Evolutionary conservation across 257 asterid species (phyloP).

Genomic region (Rhazya stricta): DNA sequence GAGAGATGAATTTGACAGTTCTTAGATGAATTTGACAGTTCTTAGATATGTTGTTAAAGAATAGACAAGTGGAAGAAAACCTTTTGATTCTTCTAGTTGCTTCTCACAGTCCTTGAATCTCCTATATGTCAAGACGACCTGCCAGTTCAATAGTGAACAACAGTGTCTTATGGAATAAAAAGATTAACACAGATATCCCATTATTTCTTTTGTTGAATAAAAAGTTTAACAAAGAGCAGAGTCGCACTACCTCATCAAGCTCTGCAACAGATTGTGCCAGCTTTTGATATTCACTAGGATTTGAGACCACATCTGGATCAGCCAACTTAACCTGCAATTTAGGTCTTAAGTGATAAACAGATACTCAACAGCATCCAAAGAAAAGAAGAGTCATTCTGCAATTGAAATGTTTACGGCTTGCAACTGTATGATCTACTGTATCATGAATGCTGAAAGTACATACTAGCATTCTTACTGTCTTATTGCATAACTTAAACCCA

Average conservation of each 20-base stretch:
- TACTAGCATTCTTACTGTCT: background rate
- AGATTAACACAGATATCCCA: conserved; percentile 3
- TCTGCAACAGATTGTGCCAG: conserved; percentile 89
- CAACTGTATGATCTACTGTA: background rate
- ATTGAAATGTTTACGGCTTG: background rate
- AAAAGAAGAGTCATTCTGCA: background rate
- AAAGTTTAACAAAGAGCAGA: conserved; percentile 14
- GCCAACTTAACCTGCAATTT: conserved; percentile 64
- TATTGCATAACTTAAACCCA: background rate
- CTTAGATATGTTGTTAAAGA: conserved; percentile 11
- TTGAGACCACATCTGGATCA: conserved; percentile 89
- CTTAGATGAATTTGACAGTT: too few relatives aligned
- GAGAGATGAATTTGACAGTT: background rate
- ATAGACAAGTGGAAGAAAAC: conserved; percentile 29
- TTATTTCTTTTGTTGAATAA: background rate
- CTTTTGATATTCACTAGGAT: conserved; percentile 88
- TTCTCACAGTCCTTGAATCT: conserved; percentile 75
- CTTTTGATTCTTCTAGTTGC: conserved; percentile 88
- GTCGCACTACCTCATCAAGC: conserved; percentile 75
- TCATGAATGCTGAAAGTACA: background rate
- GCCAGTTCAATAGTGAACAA: conserved; percentile 24
- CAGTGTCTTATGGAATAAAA: background rate
- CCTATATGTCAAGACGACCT: conserved; percentile 75
- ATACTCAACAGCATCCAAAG: background rate
- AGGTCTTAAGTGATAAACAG: background rate